Evolutionary conservation across 768 basidiomycete species (phyloP).

Genomic region (Phylloporus rhodoxanthus): DNA sequence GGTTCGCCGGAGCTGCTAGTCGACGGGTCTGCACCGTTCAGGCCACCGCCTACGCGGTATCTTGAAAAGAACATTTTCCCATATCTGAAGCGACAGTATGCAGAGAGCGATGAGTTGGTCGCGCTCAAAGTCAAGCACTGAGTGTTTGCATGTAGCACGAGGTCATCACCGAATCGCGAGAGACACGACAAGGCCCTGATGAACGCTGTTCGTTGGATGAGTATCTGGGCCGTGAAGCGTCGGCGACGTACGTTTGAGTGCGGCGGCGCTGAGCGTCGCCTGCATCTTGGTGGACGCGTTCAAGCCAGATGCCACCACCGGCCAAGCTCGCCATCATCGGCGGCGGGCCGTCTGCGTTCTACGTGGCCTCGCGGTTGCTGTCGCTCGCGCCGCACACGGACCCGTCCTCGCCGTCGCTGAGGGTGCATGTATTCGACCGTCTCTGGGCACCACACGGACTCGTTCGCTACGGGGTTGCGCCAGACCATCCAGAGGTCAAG

Average conservation of each 20-base stretch:
- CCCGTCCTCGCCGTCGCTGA: constrained; percentile 34
- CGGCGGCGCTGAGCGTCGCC: constrained; percentile 54
- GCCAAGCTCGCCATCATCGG: constrained; percentile 87
- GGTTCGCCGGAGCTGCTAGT: constrained; percentile 22
- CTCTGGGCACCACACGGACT: constrained; percentile 93
- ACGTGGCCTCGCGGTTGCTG: constrained; percentile 83
- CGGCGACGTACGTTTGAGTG: constrained; percentile 40
- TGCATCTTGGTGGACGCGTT: constrained; percentile 44
- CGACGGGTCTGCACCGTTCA: constrained; percentile 12
- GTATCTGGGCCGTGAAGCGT: constrained; percentile 11
- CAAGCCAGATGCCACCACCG: constrained; percentile 9
- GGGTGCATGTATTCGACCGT: constrained; percentile 85
- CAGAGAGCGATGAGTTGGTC: constrained; percentile 76
- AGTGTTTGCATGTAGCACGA: constrained; percentile 59
- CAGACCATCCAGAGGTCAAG: constrained; percentile 98
- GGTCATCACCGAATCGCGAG: constrained; percentile 77
- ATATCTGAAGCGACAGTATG: constrained; percentile 76
- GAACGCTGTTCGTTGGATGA: constrained; percentile 48
- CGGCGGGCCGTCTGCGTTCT: constrained; percentile 96
- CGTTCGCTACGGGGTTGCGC: constrained; percentile 93
- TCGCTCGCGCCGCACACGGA: constrained; percentile 43
- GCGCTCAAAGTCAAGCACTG: constrained; percentile 61
- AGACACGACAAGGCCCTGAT: constrained; percentile 71
- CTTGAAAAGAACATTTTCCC: constrained; percentile 62
- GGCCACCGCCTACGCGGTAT: constrained; percentile 41